A percentile compares a stretch with the other conserved stretches of the same genome.
These are phyloP conservation scores for Tricholoma terreum DNA, from an alignment of 768 basidiomycete species.

Conservation along the genomic window DNA sequence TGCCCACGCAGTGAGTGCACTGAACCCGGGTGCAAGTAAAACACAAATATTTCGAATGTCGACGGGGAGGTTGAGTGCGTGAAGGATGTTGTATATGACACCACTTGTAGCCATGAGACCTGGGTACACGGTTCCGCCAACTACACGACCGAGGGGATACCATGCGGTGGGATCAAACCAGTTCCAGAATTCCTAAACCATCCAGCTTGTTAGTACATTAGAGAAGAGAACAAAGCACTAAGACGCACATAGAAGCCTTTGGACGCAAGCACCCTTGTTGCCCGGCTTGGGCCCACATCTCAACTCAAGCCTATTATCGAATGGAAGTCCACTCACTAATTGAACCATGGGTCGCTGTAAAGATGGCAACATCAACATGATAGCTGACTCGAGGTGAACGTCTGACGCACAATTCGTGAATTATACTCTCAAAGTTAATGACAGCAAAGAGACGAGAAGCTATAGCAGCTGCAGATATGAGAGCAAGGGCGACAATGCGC, in stretches of 20 bases:
- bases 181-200: slow-evolving; percentile 94
- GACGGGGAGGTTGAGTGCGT: slow-evolving; percentile 90
- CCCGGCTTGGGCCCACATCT: slow-evolving; percentile 58
- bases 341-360: slow-evolving; percentile 95
- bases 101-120: slow-evolving; percentile 98
- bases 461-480: slow-evolving; percentile 91
- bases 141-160: slow-evolving; percentile 98
- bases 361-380: slow-evolving; percentile 9
- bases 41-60: slow-evolving; percentile 98
- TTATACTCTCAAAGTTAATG: slow-evolving; percentile 97
- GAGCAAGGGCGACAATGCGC: slow-evolving; percentile 82
- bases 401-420: slow-evolving; percentile 91
- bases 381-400: neutral
- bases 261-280: slow-evolving; percentile 84
- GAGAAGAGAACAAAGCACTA: neutral
- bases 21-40: slow-evolving; percentile 93
- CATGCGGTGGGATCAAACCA: slow-evolving; percentile 99
- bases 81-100: slow-evolving; percentile 91
- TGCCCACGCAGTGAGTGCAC: slow-evolving; percentile 93
- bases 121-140: slow-evolving; percentile 97
- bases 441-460: slow-evolving; percentile 97
- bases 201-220: neutral
- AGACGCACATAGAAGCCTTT: slow-evolving; percentile 90
- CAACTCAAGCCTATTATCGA: slow-evolving; percentile 11
- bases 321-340: slow-evolving; percentile 70